Conservation (phyloP, 129 eudicot genomes). For the Tanacetum coccineum region DNA sequence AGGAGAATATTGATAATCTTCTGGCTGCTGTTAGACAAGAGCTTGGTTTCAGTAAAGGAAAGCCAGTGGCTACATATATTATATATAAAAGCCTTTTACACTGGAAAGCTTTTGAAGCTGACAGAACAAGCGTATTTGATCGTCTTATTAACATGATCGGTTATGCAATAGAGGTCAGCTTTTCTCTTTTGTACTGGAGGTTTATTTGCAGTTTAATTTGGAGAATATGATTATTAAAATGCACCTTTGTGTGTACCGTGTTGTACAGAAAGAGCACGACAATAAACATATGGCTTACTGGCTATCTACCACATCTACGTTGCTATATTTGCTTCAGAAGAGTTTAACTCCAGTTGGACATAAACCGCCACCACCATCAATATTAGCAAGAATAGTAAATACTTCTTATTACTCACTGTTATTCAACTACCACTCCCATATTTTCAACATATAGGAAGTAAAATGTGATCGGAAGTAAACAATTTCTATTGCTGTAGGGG, state of each 20-base stretch:
- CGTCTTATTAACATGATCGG: slow-evolving; percentile 74
- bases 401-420: slow-evolving; percentile 6
- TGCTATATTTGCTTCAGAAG: slow-evolving; percentile 63
- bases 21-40: slow-evolving; percentile 48
- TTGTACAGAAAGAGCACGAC: slow-evolving; percentile 54
- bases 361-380: slow-evolving; percentile 52
- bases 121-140: slow-evolving; percentile 75
- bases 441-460: neutral
- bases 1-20: slow-evolving; percentile 65
- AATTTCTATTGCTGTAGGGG: slow-evolving; percentile 26
- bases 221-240: slow-evolving; percentile 7
- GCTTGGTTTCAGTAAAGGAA: slow-evolving; percentile 89
- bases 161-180: slow-evolving; percentile 61
- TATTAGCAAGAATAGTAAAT: slow-evolving; percentile 74
- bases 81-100: slow-evolving; percentile 81
- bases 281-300: slow-evolving; percentile 64
- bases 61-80: slow-evolving; percentile 81
- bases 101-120: slow-evolving; percentile 87
- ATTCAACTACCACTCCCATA: neutral
- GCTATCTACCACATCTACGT: slow-evolving; percentile 70
- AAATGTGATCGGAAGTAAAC: neutral
- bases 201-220: slow-evolving; percentile 4
- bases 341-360: slow-evolving; percentile 41
- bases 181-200: neutral
- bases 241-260: slow-evolving; percentile 5